A percentile compares a stretch with the other conserved stretches of the same genome.
These are phyloP conservation scores for Abrus pulchellus DNA, from an alignment of 306 rosid species.

Conservation along the genomic window DNA sequence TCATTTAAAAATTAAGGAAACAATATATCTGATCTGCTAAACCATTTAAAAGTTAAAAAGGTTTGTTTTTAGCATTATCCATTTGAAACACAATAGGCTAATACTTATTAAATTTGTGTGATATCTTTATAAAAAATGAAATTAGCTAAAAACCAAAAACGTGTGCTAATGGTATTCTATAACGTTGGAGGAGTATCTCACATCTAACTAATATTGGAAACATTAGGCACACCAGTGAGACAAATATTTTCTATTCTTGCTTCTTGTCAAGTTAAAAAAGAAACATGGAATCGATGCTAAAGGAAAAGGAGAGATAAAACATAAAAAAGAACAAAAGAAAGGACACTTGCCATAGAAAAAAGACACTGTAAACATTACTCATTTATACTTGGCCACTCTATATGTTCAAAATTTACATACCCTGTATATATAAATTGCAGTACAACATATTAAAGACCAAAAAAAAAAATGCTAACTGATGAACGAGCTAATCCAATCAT, in stretches of 20 bases:
- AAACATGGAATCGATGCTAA: slow-evolving; percentile 10
- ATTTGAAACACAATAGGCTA: neutral
- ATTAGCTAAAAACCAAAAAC: neutral
- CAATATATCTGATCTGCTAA: neutral
- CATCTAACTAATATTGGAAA: neutral
- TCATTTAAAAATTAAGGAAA: slow-evolving; percentile 3
- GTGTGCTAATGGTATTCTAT: neutral
- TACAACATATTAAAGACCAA: slow-evolving; percentile 16
- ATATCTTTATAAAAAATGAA: neutral
- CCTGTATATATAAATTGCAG: slow-evolving; percentile 42
- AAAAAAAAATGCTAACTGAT: slow-evolving; percentile 3
- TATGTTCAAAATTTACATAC: slow-evolving; percentile 49
- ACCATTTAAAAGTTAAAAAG: slow-evolving; percentile 14
- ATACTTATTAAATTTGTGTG: neutral
- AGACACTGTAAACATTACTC: slow-evolving; percentile 5
- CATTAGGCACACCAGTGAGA: slow-evolving; percentile 8
- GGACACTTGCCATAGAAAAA: neutral
- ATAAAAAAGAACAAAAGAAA: slow-evolving; percentile 16
- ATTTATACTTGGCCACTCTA: slow-evolving; percentile 34
- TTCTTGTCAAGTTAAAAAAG: neutral
- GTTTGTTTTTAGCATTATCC: neutral
- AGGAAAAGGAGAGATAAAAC: slow-evolving; percentile 10
- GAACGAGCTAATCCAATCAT: slow-evolving; percentile 36
- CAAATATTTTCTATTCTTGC: slow-evolving; percentile 4
- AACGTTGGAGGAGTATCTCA: neutral